Evolutionary conservation across 345 rosid species (phyloP).

Genomic region (Clausena lansium): DNA sequence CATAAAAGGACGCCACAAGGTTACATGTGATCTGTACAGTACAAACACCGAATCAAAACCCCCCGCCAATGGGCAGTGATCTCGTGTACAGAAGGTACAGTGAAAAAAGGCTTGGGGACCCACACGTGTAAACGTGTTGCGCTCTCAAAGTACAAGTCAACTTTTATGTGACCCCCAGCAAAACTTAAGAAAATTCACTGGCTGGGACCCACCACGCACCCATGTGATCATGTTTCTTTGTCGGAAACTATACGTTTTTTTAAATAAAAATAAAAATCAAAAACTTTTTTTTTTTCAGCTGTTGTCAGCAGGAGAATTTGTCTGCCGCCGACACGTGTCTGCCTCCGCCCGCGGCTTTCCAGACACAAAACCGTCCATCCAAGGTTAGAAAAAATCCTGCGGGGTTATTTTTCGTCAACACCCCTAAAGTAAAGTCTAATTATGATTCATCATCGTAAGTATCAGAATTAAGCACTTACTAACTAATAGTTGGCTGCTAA

Average conservation of each 20-base stretch:
- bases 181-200: background rate
- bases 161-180: background rate
- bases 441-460: too few species aligned
- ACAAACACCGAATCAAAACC: background rate
- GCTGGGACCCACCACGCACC: conserved; percentile 17
- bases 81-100: background rate
- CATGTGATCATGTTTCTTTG: conserved; percentile 37
- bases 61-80: background rate
- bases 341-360: too few species aligned
- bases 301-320: background rate
- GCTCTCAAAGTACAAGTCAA: conserved; percentile 23
- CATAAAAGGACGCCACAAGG: background rate
- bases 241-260: conserved; percentile 3
- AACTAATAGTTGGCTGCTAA: too few species aligned
- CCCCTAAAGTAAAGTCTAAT: too few species aligned
- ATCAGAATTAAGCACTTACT: too few species aligned
- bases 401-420: too few species aligned
- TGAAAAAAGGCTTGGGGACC: conserved; percentile 11
- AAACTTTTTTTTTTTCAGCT: background rate
- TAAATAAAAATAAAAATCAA: too few species aligned
- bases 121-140: conserved; percentile 11
- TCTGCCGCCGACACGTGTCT: conserved; percentile 3
- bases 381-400: too few species aligned
- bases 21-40: background rate
- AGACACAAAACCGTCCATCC: too few species aligned